Evolutionary conservation across 2,329 filamentous ascomycete species (phyloP).

Genomic region (Fusarium proliferatum): DNA sequence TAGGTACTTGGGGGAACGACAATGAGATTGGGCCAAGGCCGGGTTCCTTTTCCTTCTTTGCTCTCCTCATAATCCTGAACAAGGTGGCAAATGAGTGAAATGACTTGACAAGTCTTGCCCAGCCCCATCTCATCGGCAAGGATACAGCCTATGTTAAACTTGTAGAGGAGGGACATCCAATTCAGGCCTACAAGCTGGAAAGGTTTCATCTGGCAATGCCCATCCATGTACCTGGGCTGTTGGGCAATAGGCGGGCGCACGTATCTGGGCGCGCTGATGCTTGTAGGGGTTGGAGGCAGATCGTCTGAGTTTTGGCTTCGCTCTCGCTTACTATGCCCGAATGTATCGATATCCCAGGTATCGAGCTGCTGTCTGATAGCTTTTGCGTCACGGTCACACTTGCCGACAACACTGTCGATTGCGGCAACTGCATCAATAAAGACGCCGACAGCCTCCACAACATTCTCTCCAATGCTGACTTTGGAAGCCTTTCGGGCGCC

Average conservation of each 20-base stretch:
- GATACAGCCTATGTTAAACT: slow-evolving; percentile 84
- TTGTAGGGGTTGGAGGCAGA: slow-evolving; percentile 57
- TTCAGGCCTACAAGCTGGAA: slow-evolving; percentile 96
- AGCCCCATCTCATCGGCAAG: slow-evolving; percentile 97
- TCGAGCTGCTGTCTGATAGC: slow-evolving; percentile 59
- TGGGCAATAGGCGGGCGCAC: slow-evolving; percentile 59
- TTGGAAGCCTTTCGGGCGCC: slow-evolving; percentile 59
- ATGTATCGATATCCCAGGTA: slow-evolving; percentile 61
- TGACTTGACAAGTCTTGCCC: slow-evolving; percentile 97
- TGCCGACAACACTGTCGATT: slow-evolving; percentile 82
- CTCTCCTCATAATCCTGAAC: slow-evolving; percentile 68
- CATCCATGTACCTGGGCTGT: slow-evolving; percentile 82
- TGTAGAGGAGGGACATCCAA: slow-evolving; percentile 89
- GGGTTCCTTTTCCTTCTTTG: slow-evolving; percentile 15
- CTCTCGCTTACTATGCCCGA: slow-evolving; percentile 54
- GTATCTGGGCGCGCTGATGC: slow-evolving; percentile 49
- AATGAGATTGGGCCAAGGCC: slow-evolving; percentile 80
- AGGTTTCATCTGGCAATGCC: slow-evolving; percentile 83
- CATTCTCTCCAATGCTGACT: slow-evolving; percentile 63
- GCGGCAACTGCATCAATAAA: slow-evolving; percentile 85
- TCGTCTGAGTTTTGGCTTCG: slow-evolving; percentile 49
- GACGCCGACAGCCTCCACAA: slow-evolving; percentile 67
- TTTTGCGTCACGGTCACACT: slow-evolving; percentile 79
- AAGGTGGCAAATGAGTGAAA: slow-evolving; percentile 88
- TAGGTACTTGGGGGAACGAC: slow-evolving; percentile 93